A percentile compares a stretch with the other conserved stretches of the same genome.
These are phyloP conservation scores for Epichloe amarillans DNA, from an alignment of 2,329 filamentous ascomycete genomes.

Conservation along the genomic window DNA sequence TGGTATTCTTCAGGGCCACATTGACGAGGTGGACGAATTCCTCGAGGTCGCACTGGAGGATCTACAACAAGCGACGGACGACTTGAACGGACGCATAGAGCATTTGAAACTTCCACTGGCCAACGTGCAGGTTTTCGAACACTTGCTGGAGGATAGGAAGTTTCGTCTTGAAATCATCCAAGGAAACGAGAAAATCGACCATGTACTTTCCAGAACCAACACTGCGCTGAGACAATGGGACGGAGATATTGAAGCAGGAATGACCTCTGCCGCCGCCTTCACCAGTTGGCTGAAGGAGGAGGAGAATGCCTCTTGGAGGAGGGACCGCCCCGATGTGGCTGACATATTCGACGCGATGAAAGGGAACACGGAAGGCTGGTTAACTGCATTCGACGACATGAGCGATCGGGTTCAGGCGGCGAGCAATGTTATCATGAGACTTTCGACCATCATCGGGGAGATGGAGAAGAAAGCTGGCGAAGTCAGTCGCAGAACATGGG, in stretches of 20 bases:
- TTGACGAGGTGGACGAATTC: constrained; percentile 88
- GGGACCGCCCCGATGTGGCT: constrained; percentile 47
- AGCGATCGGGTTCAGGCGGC: constrained; percentile 60
- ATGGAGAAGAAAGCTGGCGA: constrained; percentile 77
- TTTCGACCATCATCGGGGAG: constrained; percentile 67
- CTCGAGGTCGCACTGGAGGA: constrained; percentile 78
- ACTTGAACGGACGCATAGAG: constrained; percentile 68
- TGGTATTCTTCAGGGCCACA: constrained; percentile 77
- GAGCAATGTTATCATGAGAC: constrained; percentile 54
- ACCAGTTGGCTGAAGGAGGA: constrained; percentile 60
- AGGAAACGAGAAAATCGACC: constrained; percentile 83
- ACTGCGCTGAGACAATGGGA: constrained; percentile 63
- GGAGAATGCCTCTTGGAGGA: constrained; percentile 44
- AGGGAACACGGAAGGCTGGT: constrained; percentile 85
- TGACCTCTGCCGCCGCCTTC: constrained; percentile 64
- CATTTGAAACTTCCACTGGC: constrained; percentile 72
- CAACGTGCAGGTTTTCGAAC: constrained; percentile 71
- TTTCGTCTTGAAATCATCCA: constrained; percentile 74
- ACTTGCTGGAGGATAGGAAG: constrained; percentile 70
- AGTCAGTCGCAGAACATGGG: constrained; percentile 65
- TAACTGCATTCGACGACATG: constrained; percentile 63
- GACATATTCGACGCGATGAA: constrained; percentile 83
- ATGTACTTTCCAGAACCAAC: constrained; percentile 71
- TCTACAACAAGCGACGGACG: constrained; percentile 61
- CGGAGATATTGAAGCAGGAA: constrained; percentile 65